Conservation (phyloP, 2,329 filamentous ascomycete genomes). For the Aschersonia sp. region DNA sequence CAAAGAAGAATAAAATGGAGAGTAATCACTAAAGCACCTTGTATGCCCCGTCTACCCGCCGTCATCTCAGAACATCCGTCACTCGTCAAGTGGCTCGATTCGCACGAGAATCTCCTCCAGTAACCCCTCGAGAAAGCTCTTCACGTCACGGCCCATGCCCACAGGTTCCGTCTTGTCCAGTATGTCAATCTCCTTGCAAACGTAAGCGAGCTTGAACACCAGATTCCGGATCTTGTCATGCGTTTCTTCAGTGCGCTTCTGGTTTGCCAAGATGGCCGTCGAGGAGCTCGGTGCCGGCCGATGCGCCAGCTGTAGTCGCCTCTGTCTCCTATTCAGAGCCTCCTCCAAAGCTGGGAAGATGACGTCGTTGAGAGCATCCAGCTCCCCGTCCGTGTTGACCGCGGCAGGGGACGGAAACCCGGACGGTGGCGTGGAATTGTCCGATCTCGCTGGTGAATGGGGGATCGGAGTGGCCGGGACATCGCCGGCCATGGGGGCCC, state of each 20-base stretch:
- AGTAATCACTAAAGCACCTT: too few relatives aligned
- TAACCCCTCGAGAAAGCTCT: slow-evolving; percentile 78
- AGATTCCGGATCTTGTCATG: slow-evolving; percentile 74
- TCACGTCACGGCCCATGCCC: slow-evolving; percentile 84
- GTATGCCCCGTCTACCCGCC: too few relatives aligned
- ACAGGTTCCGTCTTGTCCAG: slow-evolving; percentile 78
- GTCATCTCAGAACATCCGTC: too few relatives aligned
- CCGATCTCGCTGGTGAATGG: slow-evolving; percentile 16
- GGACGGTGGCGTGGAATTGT: slow-evolving; percentile 21
- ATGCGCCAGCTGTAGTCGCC: slow-evolving; percentile 39
- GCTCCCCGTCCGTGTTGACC: slow-evolving; percentile 47
- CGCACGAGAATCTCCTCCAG: slow-evolving; percentile 87
- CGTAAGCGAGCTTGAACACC: slow-evolving; percentile 66
- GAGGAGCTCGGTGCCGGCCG: slow-evolving; percentile 21
- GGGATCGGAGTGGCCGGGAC: slow-evolving; percentile 13
- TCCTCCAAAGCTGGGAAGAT: slow-evolving; percentile 88
- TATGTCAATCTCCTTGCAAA: slow-evolving; percentile 82
- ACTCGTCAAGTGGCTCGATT: slow-evolving; percentile 72
- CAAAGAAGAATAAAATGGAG: too few relatives aligned
- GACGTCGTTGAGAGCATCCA: slow-evolving; percentile 80
- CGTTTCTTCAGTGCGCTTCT: slow-evolving; percentile 53
- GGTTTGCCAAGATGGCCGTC: slow-evolving; percentile 39
- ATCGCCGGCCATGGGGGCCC: slow-evolving; percentile 4
- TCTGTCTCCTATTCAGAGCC: slow-evolving; percentile 67
- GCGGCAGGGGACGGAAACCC: slow-evolving; percentile 44